These are phyloP conservation scores for Candolleomyces efflorescens DNA, from an alignment of 768 basidiomycete genomes.

Conservation along the genomic window DNA sequence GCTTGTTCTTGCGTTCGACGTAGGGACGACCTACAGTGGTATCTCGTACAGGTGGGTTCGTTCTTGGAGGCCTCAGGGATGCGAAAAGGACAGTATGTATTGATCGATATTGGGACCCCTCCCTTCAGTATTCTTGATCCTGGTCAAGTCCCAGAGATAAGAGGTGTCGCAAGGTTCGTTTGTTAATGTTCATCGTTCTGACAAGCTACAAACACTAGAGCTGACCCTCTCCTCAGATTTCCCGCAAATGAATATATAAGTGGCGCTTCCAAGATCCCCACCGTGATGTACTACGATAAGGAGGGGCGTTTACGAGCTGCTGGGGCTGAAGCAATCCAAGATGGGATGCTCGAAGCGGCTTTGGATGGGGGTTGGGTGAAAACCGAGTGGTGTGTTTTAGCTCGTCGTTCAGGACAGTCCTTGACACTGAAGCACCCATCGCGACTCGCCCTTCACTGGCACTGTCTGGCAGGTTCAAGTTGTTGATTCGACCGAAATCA, in stretches of 20 bases:
- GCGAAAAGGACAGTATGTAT: too few relatives aligned
- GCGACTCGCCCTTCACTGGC: neutral
- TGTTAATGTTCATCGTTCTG: too few relatives aligned
- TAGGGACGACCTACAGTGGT: too few relatives aligned
- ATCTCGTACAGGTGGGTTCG: too few relatives aligned
- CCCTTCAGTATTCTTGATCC: slow-evolving; percentile 35
- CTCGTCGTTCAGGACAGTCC: slow-evolving; percentile 15
- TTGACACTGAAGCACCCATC: slow-evolving; percentile 8
- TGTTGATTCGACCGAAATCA: slow-evolving; percentile 10
- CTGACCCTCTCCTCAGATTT: slow-evolving; percentile 26
- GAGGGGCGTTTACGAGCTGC: neutral
- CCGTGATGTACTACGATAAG: slow-evolving; percentile 35
- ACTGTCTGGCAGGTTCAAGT: slow-evolving; percentile 9
- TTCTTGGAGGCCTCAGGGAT: too few relatives aligned
- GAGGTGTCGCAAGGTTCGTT: slow-evolving; percentile 17
- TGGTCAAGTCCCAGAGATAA: slow-evolving; percentile 18
- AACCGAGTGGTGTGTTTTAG: slow-evolving; percentile 42
- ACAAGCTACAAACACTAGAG: too few relatives aligned
- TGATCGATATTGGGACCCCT: too few relatives aligned
- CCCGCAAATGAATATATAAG: slow-evolving; percentile 37
- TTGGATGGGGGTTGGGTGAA: slow-evolving; percentile 41
- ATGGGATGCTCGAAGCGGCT: slow-evolving; percentile 32
- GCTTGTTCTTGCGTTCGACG: too few relatives aligned
- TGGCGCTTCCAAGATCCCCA: slow-evolving; percentile 44
- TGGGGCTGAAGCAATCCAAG: slow-evolving; percentile 29